Conservation (phyloP, 495 filamentous ascomycete genomes). For the Platismatia glauca region DNA sequence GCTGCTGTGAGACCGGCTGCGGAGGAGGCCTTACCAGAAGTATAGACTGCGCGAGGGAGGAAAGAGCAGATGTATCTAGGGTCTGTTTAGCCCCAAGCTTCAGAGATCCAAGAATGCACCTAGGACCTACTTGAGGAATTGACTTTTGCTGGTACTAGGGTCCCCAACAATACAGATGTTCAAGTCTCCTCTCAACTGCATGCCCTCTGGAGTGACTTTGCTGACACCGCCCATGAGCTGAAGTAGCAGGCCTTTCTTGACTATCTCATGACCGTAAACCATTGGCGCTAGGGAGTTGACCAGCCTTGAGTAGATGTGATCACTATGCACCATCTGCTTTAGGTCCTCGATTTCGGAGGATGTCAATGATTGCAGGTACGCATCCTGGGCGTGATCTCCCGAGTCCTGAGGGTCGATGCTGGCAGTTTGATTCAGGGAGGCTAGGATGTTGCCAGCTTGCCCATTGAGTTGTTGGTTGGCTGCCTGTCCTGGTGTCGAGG, state of each 20-base stretch:
- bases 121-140: constrained; percentile 73
- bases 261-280: constrained; percentile 92
- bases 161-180: constrained; percentile 99
- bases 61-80: constrained; percentile 81
- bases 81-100: not conserved
- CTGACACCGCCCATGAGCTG: constrained; percentile 88
- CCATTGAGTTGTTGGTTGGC: constrained; percentile 57
- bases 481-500: constrained; percentile 62
- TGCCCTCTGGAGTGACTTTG: constrained; percentile 79
- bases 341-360: constrained; percentile 83
- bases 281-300: constrained; percentile 95
- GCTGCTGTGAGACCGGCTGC: constrained; percentile 96
- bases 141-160: constrained; percentile 94
- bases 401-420: constrained; percentile 53
- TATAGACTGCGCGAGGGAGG: constrained; percentile 93
- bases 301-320: constrained; percentile 88
- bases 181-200: constrained; percentile 91
- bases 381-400: constrained; percentile 79
- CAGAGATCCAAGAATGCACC: not conserved
- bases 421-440: constrained; percentile 64
- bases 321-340: constrained; percentile 83
- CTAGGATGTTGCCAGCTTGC: constrained; percentile 70
- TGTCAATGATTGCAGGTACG: constrained; percentile 74
- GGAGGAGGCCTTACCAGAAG: constrained; percentile 94
- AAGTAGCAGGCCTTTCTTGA: constrained; percentile 93